These are phyloP conservation scores for Henckelia pumila DNA, from an alignment of 257 asterid species.

Conservation along the genomic window DNA sequence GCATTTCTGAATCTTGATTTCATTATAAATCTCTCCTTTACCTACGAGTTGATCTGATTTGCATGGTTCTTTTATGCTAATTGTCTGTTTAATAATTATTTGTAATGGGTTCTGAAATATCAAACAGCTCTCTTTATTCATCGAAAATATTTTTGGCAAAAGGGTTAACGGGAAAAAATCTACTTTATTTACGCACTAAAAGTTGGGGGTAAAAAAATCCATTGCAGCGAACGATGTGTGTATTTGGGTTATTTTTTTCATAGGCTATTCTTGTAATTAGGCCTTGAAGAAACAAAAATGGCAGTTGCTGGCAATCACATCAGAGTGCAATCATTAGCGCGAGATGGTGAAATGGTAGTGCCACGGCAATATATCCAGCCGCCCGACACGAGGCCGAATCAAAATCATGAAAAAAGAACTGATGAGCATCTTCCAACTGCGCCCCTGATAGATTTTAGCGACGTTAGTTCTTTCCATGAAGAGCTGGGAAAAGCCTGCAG, in stretches of 20 bases:
- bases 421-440: constrained; percentile 14
- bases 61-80: background rate
- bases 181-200: background rate
- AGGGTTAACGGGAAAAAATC: background rate
- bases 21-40: background rate
- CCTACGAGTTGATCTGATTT: background rate
- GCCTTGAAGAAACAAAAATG: constrained; percentile 25
- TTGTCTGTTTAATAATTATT: too few species aligned
- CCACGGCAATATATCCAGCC: constrained; percentile 80
- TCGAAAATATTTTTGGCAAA: background rate
- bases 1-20: background rate
- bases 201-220: background rate
- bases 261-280: background rate
- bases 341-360: constrained; percentile 40
- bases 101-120: too few species aligned
- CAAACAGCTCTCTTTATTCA: too few species aligned
- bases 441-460: constrained; percentile 53
- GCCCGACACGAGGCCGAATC: constrained; percentile 45
- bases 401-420: constrained; percentile 13
- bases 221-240: too few species aligned
- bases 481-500: constrained; percentile 52
- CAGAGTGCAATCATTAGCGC: constrained; percentile 67
- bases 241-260: background rate
- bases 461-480: constrained; percentile 22
- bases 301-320: constrained; percentile 34